Evolutionary conservation across 345 rosid species (phyloP).

Genomic region (Populus pruinosa): DNA sequence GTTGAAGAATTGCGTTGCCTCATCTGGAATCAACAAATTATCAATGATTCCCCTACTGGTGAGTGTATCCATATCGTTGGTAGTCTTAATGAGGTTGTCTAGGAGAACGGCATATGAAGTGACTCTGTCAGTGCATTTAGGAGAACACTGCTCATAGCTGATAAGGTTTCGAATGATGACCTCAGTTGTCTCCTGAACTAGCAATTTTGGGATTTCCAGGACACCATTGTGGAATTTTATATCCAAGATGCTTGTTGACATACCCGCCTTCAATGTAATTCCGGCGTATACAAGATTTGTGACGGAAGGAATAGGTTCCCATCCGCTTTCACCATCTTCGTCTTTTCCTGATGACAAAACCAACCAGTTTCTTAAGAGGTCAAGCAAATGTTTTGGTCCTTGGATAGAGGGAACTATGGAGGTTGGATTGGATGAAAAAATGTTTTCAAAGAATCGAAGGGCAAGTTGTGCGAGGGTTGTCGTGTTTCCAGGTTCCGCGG

Average conservation of each 20-base stretch:
- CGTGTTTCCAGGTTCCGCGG: background rate
- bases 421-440: background rate
- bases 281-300: constrained; percentile 7
- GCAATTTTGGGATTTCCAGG: constrained; percentile 17
- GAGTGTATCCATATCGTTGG: constrained; percentile 12
- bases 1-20: constrained; percentile 23
- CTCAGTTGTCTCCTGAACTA: constrained; percentile 17
- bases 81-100: constrained; percentile 8
- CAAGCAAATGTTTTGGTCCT: constrained; percentile 18
- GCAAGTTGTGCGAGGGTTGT: background rate
- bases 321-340: background rate
- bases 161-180: constrained; percentile 20
- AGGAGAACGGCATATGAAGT: constrained; percentile 22
- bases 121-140: background rate
- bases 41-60: background rate
- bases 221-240: constrained; percentile 1
- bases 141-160: constrained; percentile 16
- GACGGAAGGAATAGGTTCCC: constrained; percentile 7
- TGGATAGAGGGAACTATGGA: background rate
- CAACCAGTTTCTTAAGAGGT: constrained; percentile 1
- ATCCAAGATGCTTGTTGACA: constrained; percentile 1
- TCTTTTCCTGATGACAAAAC: background rate
- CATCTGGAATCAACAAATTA: constrained; percentile 18
- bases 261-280: background rate
- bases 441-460: background rate